Evolutionary conservation across 2,329 filamentous ascomycete species (phyloP).

Genomic region (Alternaria consortialis): DNA sequence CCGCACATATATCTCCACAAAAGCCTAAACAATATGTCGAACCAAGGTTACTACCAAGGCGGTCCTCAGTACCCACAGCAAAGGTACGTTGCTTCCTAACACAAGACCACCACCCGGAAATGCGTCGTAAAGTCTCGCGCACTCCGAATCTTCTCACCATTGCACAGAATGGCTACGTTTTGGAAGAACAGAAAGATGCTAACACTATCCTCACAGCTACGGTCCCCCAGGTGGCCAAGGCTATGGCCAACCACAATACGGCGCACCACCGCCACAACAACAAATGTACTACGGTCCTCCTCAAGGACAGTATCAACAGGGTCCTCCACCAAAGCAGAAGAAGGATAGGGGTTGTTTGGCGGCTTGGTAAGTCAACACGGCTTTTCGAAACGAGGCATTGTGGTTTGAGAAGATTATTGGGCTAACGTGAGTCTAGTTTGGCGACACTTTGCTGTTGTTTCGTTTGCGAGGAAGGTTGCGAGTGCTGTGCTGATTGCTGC

Average conservation of each 20-base stretch:
- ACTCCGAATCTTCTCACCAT: background rate
- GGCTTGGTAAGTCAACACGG: conserved; percentile 35
- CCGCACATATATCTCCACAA: background rate
- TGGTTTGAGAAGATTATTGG: no score
- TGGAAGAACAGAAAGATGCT: background rate
- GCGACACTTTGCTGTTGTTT: conserved; percentile 68
- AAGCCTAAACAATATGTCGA: conserved; percentile 33
- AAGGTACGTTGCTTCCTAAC: conserved; percentile 28
- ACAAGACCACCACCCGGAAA: background rate
- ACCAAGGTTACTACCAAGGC: conserved; percentile 50
- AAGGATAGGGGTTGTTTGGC: conserved; percentile 51
- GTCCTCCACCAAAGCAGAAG: conserved; percentile 58
- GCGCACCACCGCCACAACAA: conserved; percentile 37
- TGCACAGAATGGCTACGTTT: background rate
- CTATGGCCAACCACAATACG: conserved; percentile 29
- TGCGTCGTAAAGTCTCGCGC: background rate
- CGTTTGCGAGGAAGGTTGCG: conserved; percentile 70
- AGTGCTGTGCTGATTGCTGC: conserved; percentile 70
- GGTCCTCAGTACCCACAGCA: conserved; percentile 51
- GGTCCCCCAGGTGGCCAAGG: conserved; percentile 26
- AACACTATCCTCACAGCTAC: conserved; percentile 25
- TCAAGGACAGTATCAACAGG: conserved; percentile 60
- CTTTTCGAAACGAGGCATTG: background rate
- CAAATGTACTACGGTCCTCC: conserved; percentile 38
- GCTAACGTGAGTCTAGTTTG: conserved; percentile 31